Conservation (phyloP, 805 yeast species). For the Nakazawaea populi region DNA sequence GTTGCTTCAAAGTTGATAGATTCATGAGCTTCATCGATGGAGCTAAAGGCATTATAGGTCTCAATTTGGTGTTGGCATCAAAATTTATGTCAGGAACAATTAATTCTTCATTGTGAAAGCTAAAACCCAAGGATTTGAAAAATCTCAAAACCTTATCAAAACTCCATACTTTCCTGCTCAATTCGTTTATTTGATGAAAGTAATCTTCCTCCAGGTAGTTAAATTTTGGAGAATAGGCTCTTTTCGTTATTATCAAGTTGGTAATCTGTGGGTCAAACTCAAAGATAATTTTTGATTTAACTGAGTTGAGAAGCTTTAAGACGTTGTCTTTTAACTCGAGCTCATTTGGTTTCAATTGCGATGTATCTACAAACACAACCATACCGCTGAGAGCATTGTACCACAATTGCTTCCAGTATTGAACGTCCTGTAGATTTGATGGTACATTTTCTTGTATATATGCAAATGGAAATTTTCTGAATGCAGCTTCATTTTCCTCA, state of each 20-base stretch:
- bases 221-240: slow-evolving; percentile 31
- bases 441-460: slow-evolving; percentile 31
- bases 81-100: not conserved
- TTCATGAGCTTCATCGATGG: not conserved
- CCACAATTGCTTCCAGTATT: slow-evolving; percentile 49
- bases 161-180: slow-evolving; percentile 54
- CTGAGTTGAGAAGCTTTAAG: slow-evolving; percentile 35
- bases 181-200: slow-evolving; percentile 37
- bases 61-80: not conserved
- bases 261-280: slow-evolving; percentile 35
- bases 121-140: slow-evolving; percentile 42
- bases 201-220: slow-evolving; percentile 38
- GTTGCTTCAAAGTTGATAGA: slow-evolving; percentile 9
- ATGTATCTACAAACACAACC: slow-evolving; percentile 43
- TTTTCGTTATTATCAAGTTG: slow-evolving; percentile 43
- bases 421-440: slow-evolving; percentile 25
- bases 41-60: not conserved
- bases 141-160: slow-evolving; percentile 52
- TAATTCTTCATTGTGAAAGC: slow-evolving; percentile 15
- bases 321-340: slow-evolving; percentile 34
- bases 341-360: slow-evolving; percentile 28
- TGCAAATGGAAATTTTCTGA: slow-evolving; percentile 17
- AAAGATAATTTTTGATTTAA: slow-evolving; percentile 40
- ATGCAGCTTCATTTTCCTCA: not conserved
- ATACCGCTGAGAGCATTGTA: slow-evolving; percentile 40